Evolutionary conservation across 1,139 yeast species (phyloP), one percentile per base, ranked within the genome.

Genomic region (Saccharomycopsis hybrid): DNA sequence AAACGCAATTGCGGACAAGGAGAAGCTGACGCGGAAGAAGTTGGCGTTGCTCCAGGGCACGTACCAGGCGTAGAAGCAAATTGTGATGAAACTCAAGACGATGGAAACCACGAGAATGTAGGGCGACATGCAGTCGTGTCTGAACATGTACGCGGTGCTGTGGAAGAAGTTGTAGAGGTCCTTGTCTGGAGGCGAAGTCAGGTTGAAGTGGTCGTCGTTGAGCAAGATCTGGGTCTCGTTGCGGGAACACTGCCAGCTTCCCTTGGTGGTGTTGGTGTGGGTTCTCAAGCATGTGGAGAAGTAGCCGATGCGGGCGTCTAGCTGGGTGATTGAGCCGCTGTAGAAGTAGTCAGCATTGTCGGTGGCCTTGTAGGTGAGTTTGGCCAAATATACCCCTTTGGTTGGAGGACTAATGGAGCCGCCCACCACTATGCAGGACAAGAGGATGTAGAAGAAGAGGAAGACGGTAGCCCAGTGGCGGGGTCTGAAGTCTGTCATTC

Each of bases 121-220:
- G n/a, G 55, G 55, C 25, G 50, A 36, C 44, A 53, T 41, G 37
- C 55, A 53, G 9, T 53, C 49, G 13, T 48, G 54, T 28, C 55
- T 43, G 43, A 51, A 53, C 48, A 47, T 47, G 31, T 43, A 45
- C 13, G 54, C 55, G 29, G 55, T 53, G 38, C 37, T 39, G 25
- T 51, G 41, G 47, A 51, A 51, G 29, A 53, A 46, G 29, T 44
- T 48, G 42, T 30, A 39, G 18, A 53, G 37, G 31, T 51, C 53
- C 32, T 46, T 27, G 46, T 53, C 52, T 5, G 54, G 49, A 2
- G 54, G 41, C n/a, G 47, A 41, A 18, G 46, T 41, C 11, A 45
- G n/a, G 29, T 51, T 52, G 45, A 46, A 53, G 36, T 48, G 45
- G 29, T 41, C 27, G 36, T 53, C 48, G 8, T 41, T 33, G 2